Conservation (phyloP, 2,329 filamentous ascomycete species). For the Pseudogymnoascus sp. region DNA sequence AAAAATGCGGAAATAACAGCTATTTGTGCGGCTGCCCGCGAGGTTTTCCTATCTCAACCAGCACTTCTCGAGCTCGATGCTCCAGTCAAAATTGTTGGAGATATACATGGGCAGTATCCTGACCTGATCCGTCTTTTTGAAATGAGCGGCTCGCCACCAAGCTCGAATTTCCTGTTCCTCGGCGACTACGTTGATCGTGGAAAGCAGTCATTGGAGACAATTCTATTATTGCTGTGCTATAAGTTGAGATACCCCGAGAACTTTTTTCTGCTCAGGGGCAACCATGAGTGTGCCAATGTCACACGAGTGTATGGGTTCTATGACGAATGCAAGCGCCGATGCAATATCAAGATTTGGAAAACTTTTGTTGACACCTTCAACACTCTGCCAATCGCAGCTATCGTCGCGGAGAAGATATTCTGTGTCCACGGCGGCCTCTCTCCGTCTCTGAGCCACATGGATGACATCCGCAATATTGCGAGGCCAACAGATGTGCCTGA, state of each 20-base stretch:
- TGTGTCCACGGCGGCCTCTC: slow-evolving; percentile 94
- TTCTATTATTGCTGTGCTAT: slow-evolving; percentile 85
- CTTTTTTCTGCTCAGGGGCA: slow-evolving; percentile 89
- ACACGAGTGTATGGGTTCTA: slow-evolving; percentile 96
- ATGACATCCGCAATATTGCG: slow-evolving; percentile 93
- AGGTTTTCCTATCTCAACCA: slow-evolving; percentile 85
- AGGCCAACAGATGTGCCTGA: slow-evolving; percentile 95
- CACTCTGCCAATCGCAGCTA: slow-evolving; percentile 88
- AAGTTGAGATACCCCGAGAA: slow-evolving; percentile 97
- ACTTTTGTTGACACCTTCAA: slow-evolving; percentile 97
- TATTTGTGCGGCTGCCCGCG: slow-evolving; percentile 81
- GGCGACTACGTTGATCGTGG: slow-evolving; percentile 95
- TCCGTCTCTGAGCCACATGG: slow-evolving; percentile 90
- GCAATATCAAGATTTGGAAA: slow-evolving; percentile 97
- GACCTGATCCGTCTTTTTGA: slow-evolving; percentile 96
- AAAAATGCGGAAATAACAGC: slow-evolving; percentile 97
- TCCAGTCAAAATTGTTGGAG: slow-evolving; percentile 95
- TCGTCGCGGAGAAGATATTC: slow-evolving; percentile 95
- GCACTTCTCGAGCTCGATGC: slow-evolving; percentile 86
- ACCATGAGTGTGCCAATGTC: slow-evolving; percentile 95
- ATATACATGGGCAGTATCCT: slow-evolving; percentile 94
- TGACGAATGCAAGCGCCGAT: slow-evolving; percentile 92
- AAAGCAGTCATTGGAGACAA: slow-evolving; percentile 93
- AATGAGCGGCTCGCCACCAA: slow-evolving; percentile 94
- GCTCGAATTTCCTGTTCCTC: slow-evolving; percentile 85